Base-by-base conservation (phyloP, 2,329 filamentous ascomycete species). In the Monosporascus cannonballus region DNA sequence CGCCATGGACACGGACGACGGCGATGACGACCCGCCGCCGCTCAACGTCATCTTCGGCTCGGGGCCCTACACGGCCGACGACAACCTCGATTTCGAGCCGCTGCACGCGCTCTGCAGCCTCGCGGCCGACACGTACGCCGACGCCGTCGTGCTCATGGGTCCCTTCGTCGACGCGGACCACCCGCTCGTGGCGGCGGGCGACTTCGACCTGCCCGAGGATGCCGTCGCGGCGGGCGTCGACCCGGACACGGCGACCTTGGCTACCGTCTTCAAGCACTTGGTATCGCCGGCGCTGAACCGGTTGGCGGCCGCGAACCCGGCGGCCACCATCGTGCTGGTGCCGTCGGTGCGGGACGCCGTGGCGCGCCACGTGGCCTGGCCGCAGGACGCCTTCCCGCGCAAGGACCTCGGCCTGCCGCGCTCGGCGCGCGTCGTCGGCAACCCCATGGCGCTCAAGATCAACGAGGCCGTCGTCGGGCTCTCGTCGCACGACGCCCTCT, bases 121-220 rank as follows among this genome's bases (percentile, higher is more conserved):
- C 62, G 91, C 92, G 8, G 84, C 84, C 17, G 84, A 90, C 58
- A 81, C 79, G 22, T 85, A 83, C 58, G 88, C 86, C 11, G 94
- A 99, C 67, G 82, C 83, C 3, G 73, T 99, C 27, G 79, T 97
- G 44, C 77, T 99, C 8, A 76, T 82, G 4, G 94, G 94, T 0
- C 94, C 94, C 0, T 96, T 99, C 67, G 78, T 99, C 59, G 94
- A 97, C 67, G 78, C 87, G 37, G 91, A 96, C 61, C 94, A 99
- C 67, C 93, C 94, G 0, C 76, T 95, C 25, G 81, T 99, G 51
- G 89, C 90, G 24, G 80, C 82, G 17, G 86, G 90, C 58, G 87
- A 93, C 71, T 86, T 93, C 66, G 83, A 93, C 64, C 77, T 91
- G 54, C 86, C 87, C 39, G 80, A 85, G 24, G 81, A 86, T 49